These are phyloP conservation scores for Thermomucor indicae-seudaticae DNA, from an alignment of 371 early-diverging fungal species.

Conservation along the genomic window DNA sequence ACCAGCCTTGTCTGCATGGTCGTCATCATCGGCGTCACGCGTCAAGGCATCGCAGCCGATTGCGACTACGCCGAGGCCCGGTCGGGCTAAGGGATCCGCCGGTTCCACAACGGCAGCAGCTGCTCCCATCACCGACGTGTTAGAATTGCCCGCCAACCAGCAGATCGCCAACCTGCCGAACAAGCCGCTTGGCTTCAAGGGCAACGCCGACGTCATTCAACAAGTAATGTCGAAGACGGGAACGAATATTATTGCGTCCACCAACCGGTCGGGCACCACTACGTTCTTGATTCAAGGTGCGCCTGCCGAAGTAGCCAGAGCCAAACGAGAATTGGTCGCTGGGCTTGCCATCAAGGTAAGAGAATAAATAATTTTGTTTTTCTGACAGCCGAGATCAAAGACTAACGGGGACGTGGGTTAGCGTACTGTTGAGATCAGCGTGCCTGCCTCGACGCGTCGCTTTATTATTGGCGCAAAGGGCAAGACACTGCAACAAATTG, in stretches of 20 bases:
- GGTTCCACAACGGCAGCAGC: constrained; percentile 1
- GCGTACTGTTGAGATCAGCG: constrained; percentile 52
- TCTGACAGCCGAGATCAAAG: neutral
- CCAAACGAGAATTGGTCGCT: constrained; percentile 75
- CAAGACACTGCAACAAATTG: constrained; percentile 71
- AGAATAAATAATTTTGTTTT: neutral
- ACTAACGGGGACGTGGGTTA: no score
- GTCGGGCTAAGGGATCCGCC: constrained; percentile 5
- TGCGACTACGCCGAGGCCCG: constrained; percentile 4
- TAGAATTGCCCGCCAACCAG: constrained; percentile 62
- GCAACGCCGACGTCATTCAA: constrained; percentile 68
- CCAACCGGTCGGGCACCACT: constrained; percentile 71
- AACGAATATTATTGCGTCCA: constrained; percentile 86
- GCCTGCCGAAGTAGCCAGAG: constrained; percentile 70
- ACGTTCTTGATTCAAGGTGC: constrained; percentile 86
- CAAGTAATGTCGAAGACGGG: constrained; percentile 65
- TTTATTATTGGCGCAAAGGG: constrained; percentile 87
- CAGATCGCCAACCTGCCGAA: constrained; percentile 39
- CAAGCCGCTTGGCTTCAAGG: constrained; percentile 53
- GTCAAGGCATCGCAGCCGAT: constrained; percentile 39
- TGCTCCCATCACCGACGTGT: constrained; percentile 52
- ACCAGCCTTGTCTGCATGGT: constrained; percentile 44
- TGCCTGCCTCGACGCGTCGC: constrained; percentile 80
- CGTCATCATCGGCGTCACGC: constrained; percentile 42
- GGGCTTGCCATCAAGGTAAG: constrained; percentile 74